Percentiles rank a stretch among this genome's conserved stretches.
These are phyloP conservation scores for Phytophthora pinifolia DNA, from an alignment of 352 stramenopile genomes.

Conservation along the genomic window DNA sequence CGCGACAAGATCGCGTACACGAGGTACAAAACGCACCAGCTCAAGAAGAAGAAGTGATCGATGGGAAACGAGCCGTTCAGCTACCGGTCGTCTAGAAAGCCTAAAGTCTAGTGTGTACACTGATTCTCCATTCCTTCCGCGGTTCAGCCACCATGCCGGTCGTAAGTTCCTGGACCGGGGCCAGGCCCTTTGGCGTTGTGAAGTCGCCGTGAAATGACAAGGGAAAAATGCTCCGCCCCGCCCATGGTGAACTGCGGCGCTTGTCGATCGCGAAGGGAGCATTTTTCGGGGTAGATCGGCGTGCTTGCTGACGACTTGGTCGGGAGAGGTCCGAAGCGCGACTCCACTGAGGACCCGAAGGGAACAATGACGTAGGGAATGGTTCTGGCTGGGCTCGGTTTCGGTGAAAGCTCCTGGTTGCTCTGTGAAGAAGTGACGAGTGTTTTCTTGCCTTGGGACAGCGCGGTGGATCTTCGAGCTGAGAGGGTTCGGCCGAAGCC, in stretches of 20 bases:
- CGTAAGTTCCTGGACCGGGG: constrained; percentile 41
- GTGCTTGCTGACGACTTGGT: background rate
- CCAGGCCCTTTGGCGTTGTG: constrained; percentile 21
- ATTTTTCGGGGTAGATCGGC: constrained; percentile 33
- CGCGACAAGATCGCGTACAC: constrained; percentile 72
- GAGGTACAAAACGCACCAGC: constrained; percentile 52
- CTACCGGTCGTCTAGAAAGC: too few relatives aligned
- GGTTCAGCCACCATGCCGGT: constrained; percentile 32
- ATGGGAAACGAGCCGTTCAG: too few relatives aligned
- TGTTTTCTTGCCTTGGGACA: background rate
- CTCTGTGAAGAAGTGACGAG: background rate
- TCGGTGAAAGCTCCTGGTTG: constrained; percentile 9
- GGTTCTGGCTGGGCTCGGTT: constrained; percentile 2
- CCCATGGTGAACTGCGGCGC: constrained; percentile 29
- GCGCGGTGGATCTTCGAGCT: constrained; percentile 6
- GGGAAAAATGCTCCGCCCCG: constrained; percentile 42
- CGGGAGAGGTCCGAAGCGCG: constrained; percentile 27
- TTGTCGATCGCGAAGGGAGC: constrained; percentile 13
- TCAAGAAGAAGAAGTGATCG: constrained; percentile 51
- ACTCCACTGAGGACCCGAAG: constrained; percentile 37
- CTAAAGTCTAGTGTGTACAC: background rate
- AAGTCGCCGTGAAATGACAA: constrained; percentile 31
- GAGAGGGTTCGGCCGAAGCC: constrained; percentile 26
- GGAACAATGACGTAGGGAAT: constrained; percentile 5
- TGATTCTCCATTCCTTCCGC: background rate